Percentiles rank a stretch among this genome's conserved stretches.
These are phyloP conservation scores for Phialophora chinensis DNA, from an alignment of 2,329 filamentous ascomycete genomes.

Conservation along the genomic window DNA sequence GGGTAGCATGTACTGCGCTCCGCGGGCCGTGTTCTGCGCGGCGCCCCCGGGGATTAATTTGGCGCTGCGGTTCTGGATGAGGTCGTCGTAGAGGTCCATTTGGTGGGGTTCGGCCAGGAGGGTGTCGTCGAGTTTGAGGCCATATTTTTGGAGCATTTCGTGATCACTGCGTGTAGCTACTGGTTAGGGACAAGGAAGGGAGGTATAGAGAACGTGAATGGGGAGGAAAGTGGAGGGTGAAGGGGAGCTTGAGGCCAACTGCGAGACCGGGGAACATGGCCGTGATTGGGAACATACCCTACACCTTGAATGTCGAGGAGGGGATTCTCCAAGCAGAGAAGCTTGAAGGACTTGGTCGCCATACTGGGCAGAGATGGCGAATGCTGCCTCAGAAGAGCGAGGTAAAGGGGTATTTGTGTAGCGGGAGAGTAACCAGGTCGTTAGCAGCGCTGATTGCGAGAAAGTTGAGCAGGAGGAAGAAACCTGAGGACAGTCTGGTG, in stretches of 20 bases:
- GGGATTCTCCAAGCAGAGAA: slow-evolving; percentile 96
- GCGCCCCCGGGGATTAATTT: slow-evolving; percentile 96
- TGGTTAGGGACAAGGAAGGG: not conserved
- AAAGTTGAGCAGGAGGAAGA: not conserved
- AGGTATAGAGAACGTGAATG: not conserved
- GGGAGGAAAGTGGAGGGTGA: not conserved
- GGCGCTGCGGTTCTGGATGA: slow-evolving; percentile 88
- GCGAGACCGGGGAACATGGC: slow-evolving; percentile 11
- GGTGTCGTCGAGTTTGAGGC: slow-evolving; percentile 92
- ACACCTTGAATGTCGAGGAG: slow-evolving; percentile 93
- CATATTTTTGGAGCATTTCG: slow-evolving; percentile 88
- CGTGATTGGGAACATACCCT: slow-evolving; percentile 55
- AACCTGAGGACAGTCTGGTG: slow-evolving; percentile 3
- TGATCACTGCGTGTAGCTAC: slow-evolving; percentile 65
- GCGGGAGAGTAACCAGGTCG: not conserved
- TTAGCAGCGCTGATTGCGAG: not conserved
- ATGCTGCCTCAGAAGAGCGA: not conserved
- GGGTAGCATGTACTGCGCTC: slow-evolving; percentile 89
- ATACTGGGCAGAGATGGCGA: slow-evolving; percentile 55
- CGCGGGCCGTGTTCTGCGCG: slow-evolving; percentile 95
- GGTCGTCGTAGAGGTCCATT: slow-evolving; percentile 86
- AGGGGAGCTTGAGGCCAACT: not conserved
- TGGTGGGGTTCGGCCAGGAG: slow-evolving; percentile 77
- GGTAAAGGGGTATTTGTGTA: not conserved
- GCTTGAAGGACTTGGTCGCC: slow-evolving; percentile 80